These are phyloP conservation scores for Rhizopogon roseolus DNA, from an alignment of 768 basidiomycete species.

Conservation along the genomic window DNA sequence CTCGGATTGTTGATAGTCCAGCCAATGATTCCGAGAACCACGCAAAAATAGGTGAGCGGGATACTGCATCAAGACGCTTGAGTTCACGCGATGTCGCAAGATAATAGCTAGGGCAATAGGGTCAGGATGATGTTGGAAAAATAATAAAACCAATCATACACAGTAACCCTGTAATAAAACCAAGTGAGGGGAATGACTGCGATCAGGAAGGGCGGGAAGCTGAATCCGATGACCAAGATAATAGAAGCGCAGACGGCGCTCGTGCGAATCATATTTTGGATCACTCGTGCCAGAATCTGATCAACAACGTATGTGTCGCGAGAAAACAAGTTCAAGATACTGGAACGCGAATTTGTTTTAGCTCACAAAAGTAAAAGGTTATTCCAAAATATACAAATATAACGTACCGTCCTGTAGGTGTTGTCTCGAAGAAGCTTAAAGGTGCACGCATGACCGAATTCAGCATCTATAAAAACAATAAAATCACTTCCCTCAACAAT, in stretches of 20 bases:
- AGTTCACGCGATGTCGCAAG: slow-evolving; percentile 82
- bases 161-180: slow-evolving; percentile 80
- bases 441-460: slow-evolving; percentile 78
- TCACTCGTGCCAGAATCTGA: slow-evolving; percentile 69
- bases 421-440: slow-evolving; percentile 84
- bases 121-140: not conserved
- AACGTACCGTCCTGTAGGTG: slow-evolving; percentile 74
- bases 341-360: slow-evolving; percentile 15
- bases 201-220: slow-evolving; percentile 79
- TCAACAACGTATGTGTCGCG: slow-evolving; percentile 87
- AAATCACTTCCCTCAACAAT: not conserved
- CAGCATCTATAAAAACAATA: slow-evolving; percentile 53
- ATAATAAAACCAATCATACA: slow-evolving; percentile 36
- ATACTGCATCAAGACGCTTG: slow-evolving; percentile 84
- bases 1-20: slow-evolving; percentile 80
- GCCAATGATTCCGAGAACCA: slow-evolving; percentile 78
- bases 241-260: slow-evolving; percentile 54
- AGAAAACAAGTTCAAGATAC: slow-evolving; percentile 88
- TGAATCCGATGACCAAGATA: slow-evolving; percentile 67
- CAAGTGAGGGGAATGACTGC: slow-evolving; percentile 71
- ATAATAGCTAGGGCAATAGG: slow-evolving; percentile 58
- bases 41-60: slow-evolving; percentile 87
- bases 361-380: not conserved
- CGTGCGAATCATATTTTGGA: slow-evolving; percentile 69
- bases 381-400: not conserved